phyloP scores from a whole-genome alignment of 176 grass and related monocot genomes.

The Eleusine coracana region DNA sequence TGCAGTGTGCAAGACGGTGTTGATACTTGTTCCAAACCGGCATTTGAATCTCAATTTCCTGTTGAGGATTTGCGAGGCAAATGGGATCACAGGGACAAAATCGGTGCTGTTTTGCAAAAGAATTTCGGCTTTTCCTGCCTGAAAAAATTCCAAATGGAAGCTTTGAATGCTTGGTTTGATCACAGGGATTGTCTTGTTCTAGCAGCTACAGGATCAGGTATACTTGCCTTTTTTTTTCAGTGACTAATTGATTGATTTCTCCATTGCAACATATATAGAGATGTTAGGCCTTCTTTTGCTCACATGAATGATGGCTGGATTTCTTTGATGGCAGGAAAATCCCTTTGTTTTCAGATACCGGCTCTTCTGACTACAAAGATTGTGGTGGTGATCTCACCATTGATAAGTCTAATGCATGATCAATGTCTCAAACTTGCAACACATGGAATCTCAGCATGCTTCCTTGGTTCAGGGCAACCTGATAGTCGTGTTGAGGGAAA shows the following conservation, averaged over 20 bases:
- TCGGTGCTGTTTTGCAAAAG: slow-evolving; percentile 55
- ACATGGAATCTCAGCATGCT: slow-evolving; percentile 89
- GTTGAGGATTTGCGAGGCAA: neutral
- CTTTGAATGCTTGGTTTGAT: slow-evolving; percentile 77
- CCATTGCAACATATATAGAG: neutral
- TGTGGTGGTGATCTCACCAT: slow-evolving; percentile 87
- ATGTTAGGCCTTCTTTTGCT: neutral
- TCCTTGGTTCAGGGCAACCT: slow-evolving; percentile 95
- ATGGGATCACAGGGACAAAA: slow-evolving; percentile 26
- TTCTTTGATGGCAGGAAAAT: slow-evolving; percentile 68
- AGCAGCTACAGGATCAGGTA: slow-evolving; percentile 92
- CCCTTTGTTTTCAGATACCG: slow-evolving; percentile 93
- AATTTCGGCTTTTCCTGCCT: slow-evolving; percentile 76
- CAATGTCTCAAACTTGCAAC: slow-evolving; percentile 90
- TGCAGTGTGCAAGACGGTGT: neutral
- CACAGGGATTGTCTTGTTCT: slow-evolving; percentile 79
- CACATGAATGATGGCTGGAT: slow-evolving; percentile 16
- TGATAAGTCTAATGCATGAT: slow-evolving; percentile 99
- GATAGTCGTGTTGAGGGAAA: slow-evolving; percentile 78
- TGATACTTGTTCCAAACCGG: neutral
- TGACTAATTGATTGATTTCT: neutral
- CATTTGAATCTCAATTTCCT: neutral
- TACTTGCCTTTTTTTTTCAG: neutral
- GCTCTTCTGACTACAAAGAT: slow-evolving; percentile 78
- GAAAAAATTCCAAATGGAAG: slow-evolving; percentile 86